A percentile compares a stretch with the other conserved stretches of the same genome.
Evolutionary conservation across 1,139 yeast species (phyloP).

Genomic region (Keqinozyma sinolaborantium): DNA sequence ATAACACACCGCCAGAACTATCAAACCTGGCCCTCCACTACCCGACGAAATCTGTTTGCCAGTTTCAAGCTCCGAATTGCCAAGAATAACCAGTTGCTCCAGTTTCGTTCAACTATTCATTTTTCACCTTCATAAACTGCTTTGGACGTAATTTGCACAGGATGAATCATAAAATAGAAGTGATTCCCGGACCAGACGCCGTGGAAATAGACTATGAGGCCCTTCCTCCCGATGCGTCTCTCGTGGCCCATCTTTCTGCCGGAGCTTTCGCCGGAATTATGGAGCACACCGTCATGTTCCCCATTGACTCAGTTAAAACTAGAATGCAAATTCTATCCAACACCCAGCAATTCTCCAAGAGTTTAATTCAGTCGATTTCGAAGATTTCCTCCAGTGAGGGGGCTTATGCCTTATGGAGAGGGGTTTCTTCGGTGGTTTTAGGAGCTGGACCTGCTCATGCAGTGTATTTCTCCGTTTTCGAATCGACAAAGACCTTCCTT

Average conservation of each 20-base stretch:
- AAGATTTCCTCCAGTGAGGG: conserved; percentile 88
- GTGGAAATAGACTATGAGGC: conserved; percentile 83
- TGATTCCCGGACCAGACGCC: conserved; percentile 22
- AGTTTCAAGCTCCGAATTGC: no score
- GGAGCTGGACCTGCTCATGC: conserved; percentile 99
- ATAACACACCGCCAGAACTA: no score
- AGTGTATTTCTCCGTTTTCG: conserved; percentile 94
- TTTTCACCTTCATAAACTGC: no score
- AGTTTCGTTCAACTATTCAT: no score
- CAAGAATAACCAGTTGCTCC: no score
- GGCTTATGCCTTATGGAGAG: conserved; percentile 86
- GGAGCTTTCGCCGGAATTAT: conserved; percentile 98
- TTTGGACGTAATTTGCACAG: no score
- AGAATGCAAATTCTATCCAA: conserved; percentile 78
- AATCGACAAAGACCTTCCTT: conserved; percentile 66
- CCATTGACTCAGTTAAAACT: conserved; percentile 91
- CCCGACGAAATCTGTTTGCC: no score
- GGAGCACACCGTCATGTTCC: conserved; percentile 98
- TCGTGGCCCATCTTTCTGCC: conserved; percentile 77
- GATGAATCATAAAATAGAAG: conserved; percentile 1
- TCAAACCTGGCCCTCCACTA: no score
- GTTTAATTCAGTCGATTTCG: conserved; percentile 59
- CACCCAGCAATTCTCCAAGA: conserved; percentile 31
- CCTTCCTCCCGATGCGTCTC: conserved; percentile 82
- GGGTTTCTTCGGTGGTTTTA: conserved; percentile 84